Evolutionary conservation across 2,329 filamentous ascomycete species (phyloP).

Genomic region (Paracorniculantispora psalliotae): DNA sequence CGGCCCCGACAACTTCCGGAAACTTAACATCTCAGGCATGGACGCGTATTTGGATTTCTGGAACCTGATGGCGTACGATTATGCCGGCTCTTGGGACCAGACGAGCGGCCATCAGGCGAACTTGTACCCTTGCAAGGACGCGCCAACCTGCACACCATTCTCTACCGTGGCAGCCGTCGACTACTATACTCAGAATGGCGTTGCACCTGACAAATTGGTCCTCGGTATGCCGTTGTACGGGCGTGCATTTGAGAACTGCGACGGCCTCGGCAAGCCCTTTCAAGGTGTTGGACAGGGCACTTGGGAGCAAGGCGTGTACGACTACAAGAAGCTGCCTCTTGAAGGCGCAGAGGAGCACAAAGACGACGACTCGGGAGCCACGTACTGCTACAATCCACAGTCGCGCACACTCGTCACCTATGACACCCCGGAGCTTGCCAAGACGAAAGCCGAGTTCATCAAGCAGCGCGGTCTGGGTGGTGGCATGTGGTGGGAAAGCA

Average conservation of each 20-base stretch:
- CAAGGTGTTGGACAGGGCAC: constrained; percentile 70
- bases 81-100: constrained; percentile 74
- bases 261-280: constrained; percentile 66
- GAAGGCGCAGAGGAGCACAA: constrained; percentile 58
- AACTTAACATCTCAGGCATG: constrained; percentile 60
- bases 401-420: constrained; percentile 71
- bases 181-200: constrained; percentile 61
- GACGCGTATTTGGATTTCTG: constrained; percentile 65
- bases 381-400: constrained; percentile 67
- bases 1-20: constrained; percentile 57
- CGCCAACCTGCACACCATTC: constrained; percentile 69
- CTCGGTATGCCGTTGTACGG: constrained; percentile 92
- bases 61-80: constrained; percentile 89
- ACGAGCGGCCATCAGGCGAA: constrained; percentile 76
- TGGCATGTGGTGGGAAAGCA: constrained; percentile 98
- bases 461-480: constrained; percentile 65
- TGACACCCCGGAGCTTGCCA: constrained; percentile 64
- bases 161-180: constrained; percentile 66
- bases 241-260: constrained; percentile 73
- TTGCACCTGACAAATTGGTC: constrained; percentile 69
- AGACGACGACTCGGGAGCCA: constrained; percentile 62
- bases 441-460: constrained; percentile 68
- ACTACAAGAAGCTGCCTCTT: constrained; percentile 80
- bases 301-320: constrained; percentile 82
- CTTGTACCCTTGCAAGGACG: constrained; percentile 53